A percentile compares a stretch with the other conserved stretches of the same genome.
Conservation (phyloP, 306 rosid species). For the Sphenostylis stenocarpa region DNA sequence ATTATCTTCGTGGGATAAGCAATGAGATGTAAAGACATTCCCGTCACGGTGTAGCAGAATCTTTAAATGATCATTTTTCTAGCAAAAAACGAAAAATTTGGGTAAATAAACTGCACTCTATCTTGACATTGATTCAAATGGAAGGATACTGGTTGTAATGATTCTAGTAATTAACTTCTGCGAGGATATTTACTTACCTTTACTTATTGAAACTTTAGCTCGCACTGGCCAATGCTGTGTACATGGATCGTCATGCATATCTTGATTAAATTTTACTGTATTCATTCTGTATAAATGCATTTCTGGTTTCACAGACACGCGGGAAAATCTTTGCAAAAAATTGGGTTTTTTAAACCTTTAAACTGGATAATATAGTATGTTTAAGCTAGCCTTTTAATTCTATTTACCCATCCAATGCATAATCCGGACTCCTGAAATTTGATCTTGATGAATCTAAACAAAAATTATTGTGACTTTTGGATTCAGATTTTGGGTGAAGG, state of each 20-base stretch:
- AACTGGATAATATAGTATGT: background rate
- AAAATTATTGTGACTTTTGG: constrained; percentile 6
- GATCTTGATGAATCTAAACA: constrained; percentile 10
- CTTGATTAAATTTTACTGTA: background rate
- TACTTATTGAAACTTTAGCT: constrained; percentile 1
- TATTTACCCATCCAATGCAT: constrained; percentile 1
- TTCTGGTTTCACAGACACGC: background rate
- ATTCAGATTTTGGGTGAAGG: constrained; percentile 86
- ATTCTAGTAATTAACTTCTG: constrained; percentile 4
- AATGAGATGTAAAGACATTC: constrained; percentile 8
- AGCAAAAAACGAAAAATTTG: background rate
- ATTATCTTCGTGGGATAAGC: background rate
- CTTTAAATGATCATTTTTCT: constrained; percentile 6
- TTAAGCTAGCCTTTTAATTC: constrained; percentile 20
- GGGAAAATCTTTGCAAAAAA: background rate
- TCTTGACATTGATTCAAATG: constrained; percentile 15
- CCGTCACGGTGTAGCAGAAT: background rate
- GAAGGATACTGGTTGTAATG: constrained; percentile 20
- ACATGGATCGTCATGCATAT: background rate
- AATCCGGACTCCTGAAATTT: background rate
- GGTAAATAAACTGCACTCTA: constrained; percentile 9
- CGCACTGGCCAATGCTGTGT: background rate
- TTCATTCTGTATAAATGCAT: background rate
- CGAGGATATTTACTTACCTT: background rate
- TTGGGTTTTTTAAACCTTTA: background rate